A percentile compares a stretch with the other conserved stretches of the same genome.
phyloP scores from a whole-genome alignment of 2,329 filamentous ascomycete species.

The Calonectria naviculata region DNA sequence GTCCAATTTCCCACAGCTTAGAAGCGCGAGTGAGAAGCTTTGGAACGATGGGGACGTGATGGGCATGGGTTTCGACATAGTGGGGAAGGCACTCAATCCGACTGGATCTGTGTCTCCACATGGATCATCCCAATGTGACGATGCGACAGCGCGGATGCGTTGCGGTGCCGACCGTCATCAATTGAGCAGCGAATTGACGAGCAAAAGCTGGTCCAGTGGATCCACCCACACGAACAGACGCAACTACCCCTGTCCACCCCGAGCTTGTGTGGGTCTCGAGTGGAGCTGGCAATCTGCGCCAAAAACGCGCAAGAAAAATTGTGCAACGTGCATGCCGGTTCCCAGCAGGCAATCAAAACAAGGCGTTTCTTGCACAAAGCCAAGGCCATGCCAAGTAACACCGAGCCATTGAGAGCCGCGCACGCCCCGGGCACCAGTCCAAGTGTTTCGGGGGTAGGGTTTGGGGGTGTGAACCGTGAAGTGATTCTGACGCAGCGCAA shows the following conservation, averaged over 20 bases:
- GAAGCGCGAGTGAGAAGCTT: neutral
- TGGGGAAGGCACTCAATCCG: slow-evolving; percentile 27
- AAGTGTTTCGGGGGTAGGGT: neutral
- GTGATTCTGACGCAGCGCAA: neutral
- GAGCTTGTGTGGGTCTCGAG: slow-evolving; percentile 47
- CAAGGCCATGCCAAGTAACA: neutral
- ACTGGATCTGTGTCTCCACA: slow-evolving; percentile 42
- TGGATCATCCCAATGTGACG: slow-evolving; percentile 17
- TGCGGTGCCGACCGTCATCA: slow-evolving; percentile 24
- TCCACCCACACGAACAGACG: slow-evolving; percentile 31
- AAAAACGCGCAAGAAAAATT: slow-evolving; percentile 36
- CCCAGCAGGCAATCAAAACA: slow-evolving; percentile 25
- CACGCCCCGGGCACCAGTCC: neutral
- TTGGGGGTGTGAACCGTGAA: neutral
- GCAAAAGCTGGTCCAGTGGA: slow-evolving; percentile 37
- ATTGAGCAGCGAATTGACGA: slow-evolving; percentile 15
- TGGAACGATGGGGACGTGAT: slow-evolving; percentile 16
- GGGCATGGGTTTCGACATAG: slow-evolving; percentile 31
- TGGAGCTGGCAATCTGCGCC: slow-evolving; percentile 44
- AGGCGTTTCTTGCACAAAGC: slow-evolving; percentile 11
- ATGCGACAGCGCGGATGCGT: slow-evolving; percentile 14
- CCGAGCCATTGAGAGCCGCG: slow-evolving; percentile 21
- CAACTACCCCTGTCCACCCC: slow-evolving; percentile 12
- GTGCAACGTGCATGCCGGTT: slow-evolving; percentile 31
- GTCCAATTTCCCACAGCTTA: slow-evolving; percentile 22